Percentiles rank a stretch among this genome's conserved stretches.
These are phyloP conservation scores for Botryotinia narcissicola DNA, from an alignment of 2,329 filamentous ascomycete species.

Conservation along the genomic window DNA sequence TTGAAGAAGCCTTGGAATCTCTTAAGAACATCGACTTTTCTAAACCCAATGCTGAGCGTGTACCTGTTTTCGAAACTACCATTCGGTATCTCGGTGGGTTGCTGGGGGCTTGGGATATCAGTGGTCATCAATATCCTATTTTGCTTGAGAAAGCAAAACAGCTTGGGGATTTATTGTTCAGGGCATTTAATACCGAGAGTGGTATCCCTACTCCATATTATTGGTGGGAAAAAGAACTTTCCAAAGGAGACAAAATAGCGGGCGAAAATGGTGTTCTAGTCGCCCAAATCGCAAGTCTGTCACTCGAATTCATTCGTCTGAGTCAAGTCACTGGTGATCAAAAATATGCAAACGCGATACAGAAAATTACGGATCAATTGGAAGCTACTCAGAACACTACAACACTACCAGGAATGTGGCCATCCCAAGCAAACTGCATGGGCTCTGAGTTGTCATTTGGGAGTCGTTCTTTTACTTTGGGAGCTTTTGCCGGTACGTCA, in stretches of 20 bases:
- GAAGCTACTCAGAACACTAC: slow-evolving; percentile 52
- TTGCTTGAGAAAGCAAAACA: slow-evolving; percentile 64
- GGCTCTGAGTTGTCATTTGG: slow-evolving; percentile 40
- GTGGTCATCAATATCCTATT: slow-evolving; percentile 54
- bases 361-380: slow-evolving; percentile 54
- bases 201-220: slow-evolving; percentile 67
- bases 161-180: slow-evolving; percentile 68
- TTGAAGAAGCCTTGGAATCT: slow-evolving; percentile 68
- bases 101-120: slow-evolving; percentile 49
- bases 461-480: slow-evolving; percentile 56
- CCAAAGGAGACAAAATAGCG: background rate
- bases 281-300: slow-evolving; percentile 57
- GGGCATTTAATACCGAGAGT: slow-evolving; percentile 69
- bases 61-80: slow-evolving; percentile 30
- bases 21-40: slow-evolving; percentile 43
- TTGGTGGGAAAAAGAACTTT: slow-evolving; percentile 6
- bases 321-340: slow-evolving; percentile 58
- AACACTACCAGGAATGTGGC: slow-evolving; percentile 60
- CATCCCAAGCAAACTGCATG: slow-evolving; percentile 51
- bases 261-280: slow-evolving; percentile 45
- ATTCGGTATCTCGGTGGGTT: slow-evolving; percentile 32
- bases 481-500: slow-evolving; percentile 52
- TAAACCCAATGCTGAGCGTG: slow-evolving; percentile 21
- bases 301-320: slow-evolving; percentile 59
- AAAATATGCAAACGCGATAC: slow-evolving; percentile 58